A percentile compares a stretch with the other conserved stretches of the same genome.
Conservation (phyloP, 345 rosid species). For the Salix viminalis region DNA sequence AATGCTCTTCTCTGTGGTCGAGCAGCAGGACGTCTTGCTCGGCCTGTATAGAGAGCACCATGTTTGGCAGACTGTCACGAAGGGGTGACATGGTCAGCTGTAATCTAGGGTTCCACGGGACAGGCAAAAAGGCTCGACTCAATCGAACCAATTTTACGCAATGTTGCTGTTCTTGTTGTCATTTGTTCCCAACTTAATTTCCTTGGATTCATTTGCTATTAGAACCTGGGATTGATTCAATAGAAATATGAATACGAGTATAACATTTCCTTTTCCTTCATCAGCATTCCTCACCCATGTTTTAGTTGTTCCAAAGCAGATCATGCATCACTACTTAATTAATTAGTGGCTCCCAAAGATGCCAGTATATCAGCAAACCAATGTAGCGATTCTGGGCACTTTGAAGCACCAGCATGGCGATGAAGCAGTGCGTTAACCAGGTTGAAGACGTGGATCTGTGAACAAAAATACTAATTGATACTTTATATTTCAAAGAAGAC, state of each 20-base stretch:
- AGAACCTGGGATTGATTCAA: background rate
- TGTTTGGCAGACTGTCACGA: slow-evolving; percentile 8
- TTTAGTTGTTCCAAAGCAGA: background rate
- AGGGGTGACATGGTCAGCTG: slow-evolving; percentile 3
- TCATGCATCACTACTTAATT: no score
- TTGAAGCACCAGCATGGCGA: background rate
- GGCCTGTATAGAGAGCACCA: slow-evolving; percentile 14
- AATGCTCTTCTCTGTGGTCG: slow-evolving; percentile 60
- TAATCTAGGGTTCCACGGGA: background rate
- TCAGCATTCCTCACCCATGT: background rate
- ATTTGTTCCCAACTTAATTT: background rate
- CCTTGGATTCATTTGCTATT: background rate
- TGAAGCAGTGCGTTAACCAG: background rate
- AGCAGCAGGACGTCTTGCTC: slow-evolving; percentile 37
- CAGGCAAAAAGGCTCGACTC: slow-evolving; percentile 12
- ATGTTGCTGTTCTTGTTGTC: background rate
- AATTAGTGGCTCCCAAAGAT: background rate
- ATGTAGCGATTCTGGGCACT: background rate
- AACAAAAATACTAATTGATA: background rate
- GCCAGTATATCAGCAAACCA: background rate
- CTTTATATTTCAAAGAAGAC: background rate
- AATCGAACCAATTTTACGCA: slow-evolving; percentile 4
- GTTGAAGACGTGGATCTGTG: background rate
- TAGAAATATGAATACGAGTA: background rate
- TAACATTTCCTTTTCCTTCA: background rate